Evolutionary conservation across 2,329 filamentous ascomycete genomes (phyloP), one percentile per base, ranked within the genome.

Genomic region (Pseudocercospora crystallina): DNA sequence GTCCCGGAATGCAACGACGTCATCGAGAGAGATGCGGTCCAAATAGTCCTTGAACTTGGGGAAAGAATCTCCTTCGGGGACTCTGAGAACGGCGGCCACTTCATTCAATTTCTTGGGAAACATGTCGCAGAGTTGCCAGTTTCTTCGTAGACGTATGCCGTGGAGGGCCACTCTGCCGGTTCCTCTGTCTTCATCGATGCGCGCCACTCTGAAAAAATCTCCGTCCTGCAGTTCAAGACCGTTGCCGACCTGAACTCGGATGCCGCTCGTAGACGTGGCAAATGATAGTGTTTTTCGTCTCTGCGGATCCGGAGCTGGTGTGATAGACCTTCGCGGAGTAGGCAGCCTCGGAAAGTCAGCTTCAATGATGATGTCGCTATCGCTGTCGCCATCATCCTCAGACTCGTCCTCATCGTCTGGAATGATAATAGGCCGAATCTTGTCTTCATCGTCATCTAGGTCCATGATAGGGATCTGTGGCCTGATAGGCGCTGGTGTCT

Each of bases 71-170:
- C 47, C 10, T 3, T 20, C 15, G 2, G n/a, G 32, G 14, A 43
- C 47, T 3, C 49, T 66, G 29, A 69, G 39, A 32, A 70, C 38
- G 69, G 75, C 72, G 15, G 70, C 69, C 20, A 82, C 47, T 50
- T 82, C 79, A 38, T 79, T 62, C 3, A 30, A n/a, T 26, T 33
- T 64, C 12, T 62, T 65, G 0, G 70, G 70, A 2, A 79, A 60
- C 9, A 71, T 63, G 0, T 68, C 69, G 2, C 65, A 53, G 13
- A 72, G 55, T 1, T 66, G 51, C 3, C 63, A 67, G 2, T 64
- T 63, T 8, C 66, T 65, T 5, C 66, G 59, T 4, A 73, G 68
- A 2, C 64, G 67, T 1, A 69, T 60, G 1, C 76, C 76, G 31
- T 63, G 60, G 2, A 81, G n/a, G 8, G 35, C 39, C 10, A 20